Conservation (phyloP, 192 early-diverging fungal genomes). For the Coemansia sp. region DNA sequence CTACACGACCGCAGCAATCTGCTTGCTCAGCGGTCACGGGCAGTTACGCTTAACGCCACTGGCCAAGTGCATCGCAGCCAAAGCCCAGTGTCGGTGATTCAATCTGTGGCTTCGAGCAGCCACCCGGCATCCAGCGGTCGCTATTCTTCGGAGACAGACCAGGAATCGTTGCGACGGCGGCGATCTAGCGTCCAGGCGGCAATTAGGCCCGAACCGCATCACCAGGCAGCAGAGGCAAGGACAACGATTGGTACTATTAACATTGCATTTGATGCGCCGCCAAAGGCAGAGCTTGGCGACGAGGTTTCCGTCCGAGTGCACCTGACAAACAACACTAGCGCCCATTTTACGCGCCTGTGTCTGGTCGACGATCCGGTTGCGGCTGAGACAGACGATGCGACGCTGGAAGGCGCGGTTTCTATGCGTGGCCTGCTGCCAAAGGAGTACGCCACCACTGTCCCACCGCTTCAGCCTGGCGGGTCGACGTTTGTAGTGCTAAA, state of each 20-base stretch:
- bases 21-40: constrained; percentile 13
- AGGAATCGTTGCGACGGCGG: constrained; percentile 4
- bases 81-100: constrained; percentile 16
- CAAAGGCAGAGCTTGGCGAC: constrained; percentile 23
- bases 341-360: constrained; percentile 18
- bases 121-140: not conserved
- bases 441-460: constrained; percentile 16
- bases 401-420: not conserved
- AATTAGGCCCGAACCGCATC: not conserved
- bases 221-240: not conserved
- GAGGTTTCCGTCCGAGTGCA: constrained; percentile 23
- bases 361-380: constrained; percentile 14
- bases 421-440: constrained; percentile 11
- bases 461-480: constrained; percentile 33
- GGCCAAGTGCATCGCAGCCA: constrained; percentile 4
- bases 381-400: not conserved
- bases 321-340: constrained; percentile 33
- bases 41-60: constrained; percentile 16
- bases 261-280: constrained; percentile 37
- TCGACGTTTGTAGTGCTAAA: constrained; percentile 23
- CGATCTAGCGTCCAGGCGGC: not conserved
- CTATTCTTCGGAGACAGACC: constrained; percentile 3
- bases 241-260: constrained; percentile 8
- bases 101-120: not conserved
- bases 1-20: not conserved